These are phyloP conservation scores for Aureobasidium melanogenum DNA, from an alignment of 2,329 filamentous ascomycete genomes.

Conservation along the genomic window DNA sequence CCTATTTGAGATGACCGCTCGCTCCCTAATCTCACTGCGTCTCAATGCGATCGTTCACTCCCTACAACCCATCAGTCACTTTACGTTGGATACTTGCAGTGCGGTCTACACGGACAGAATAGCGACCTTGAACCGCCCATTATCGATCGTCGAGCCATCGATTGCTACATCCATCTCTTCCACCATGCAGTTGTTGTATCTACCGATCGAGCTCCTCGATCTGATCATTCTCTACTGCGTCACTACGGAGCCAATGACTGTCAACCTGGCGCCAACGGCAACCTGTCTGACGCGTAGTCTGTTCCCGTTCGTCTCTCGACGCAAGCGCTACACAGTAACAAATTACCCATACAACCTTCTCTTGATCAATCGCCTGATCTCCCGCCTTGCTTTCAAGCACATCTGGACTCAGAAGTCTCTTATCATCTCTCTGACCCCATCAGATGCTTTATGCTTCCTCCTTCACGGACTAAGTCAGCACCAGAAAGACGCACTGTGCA, in stretches of 20 bases:
- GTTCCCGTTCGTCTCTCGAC: neutral
- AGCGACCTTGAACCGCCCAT: neutral
- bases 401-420: conserved; percentile 13
- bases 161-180: neutral
- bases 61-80: neutral
- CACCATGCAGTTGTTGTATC: conserved; percentile 6
- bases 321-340: conserved; percentile 7
- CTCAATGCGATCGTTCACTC: neutral
- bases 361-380: conserved; percentile 9
- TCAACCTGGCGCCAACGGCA: conserved; percentile 9
- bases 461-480: conserved; percentile 11
- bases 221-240: conserved; percentile 6
- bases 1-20: neutral
- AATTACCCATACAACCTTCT: conserved; percentile 12
- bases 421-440: conserved; percentile 11
- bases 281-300: neutral
- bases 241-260: neutral
- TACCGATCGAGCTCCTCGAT: conserved; percentile 14
- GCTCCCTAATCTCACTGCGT: neutral
- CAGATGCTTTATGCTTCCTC: conserved; percentile 15
- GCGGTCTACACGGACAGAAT: neutral
- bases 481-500: conserved; percentile 11
- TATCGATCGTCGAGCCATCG: neutral
- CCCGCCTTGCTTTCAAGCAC: conserved; percentile 6
- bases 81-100: neutral